Conservation (phyloP, 2,329 filamentous ascomycete species). For the Microthyrium microscopicum region DNA sequence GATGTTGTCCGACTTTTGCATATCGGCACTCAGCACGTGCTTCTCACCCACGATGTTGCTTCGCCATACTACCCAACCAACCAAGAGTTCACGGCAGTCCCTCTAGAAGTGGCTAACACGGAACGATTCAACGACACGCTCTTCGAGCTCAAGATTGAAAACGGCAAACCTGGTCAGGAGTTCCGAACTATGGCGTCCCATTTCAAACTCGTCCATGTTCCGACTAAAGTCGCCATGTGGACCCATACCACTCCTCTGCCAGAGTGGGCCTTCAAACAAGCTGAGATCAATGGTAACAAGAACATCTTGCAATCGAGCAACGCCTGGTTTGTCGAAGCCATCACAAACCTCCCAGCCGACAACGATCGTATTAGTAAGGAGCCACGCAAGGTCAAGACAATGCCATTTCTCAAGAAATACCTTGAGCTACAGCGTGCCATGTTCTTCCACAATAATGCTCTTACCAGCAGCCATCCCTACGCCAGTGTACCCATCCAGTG, state of each 20-base stretch:
- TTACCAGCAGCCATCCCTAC: constrained; percentile 95
- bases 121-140: constrained; percentile 73
- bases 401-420: constrained; percentile 89
- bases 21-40: constrained; percentile 65
- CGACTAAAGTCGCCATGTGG: constrained; percentile 98
- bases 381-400: constrained; percentile 58
- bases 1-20: constrained; percentile 79
- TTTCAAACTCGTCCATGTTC: constrained; percentile 90
- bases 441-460: constrained; percentile 98
- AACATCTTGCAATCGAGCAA: constrained; percentile 80
- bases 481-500: constrained; percentile 89
- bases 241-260: constrained; percentile 90
- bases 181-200: constrained; percentile 84
- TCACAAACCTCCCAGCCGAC: constrained; percentile 59
- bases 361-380: constrained; percentile 59
- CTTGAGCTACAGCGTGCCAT: constrained; percentile 92
- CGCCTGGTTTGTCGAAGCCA: constrained; percentile 84
- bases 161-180: constrained; percentile 61
- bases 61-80: constrained; percentile 95
- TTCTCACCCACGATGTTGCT: constrained; percentile 90
- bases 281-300: constrained; percentile 99
- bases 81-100: constrained; percentile 87
- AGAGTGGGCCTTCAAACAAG: constrained; percentile 93
- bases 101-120: constrained; percentile 53
- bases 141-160: constrained; percentile 83